phyloP scores from a whole-genome alignment of 164 flowering plant genomes.

The Cinnamomum micranthum region DNA sequence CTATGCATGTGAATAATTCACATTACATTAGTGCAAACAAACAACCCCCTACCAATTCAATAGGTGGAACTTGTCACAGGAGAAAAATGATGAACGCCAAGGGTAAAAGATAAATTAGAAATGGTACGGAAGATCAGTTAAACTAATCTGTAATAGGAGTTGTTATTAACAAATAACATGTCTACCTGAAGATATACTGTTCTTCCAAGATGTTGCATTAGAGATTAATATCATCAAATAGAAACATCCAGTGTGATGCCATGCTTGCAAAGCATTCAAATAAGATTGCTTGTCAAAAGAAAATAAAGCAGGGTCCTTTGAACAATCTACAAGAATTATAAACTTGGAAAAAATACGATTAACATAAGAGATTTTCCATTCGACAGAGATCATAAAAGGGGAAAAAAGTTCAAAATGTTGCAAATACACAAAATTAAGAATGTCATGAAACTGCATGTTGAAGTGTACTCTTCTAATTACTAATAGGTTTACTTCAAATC shows the following conservation, averaged over 20 bases:
- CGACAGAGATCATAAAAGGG: neutral
- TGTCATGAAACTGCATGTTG: too few species aligned
- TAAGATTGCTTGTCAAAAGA: neutral
- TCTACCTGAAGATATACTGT: too few species aligned
- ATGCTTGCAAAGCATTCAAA: neutral
- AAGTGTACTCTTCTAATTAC: neutral
- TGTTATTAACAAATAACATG: too few species aligned
- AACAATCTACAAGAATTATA: neutral
- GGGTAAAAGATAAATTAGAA: too few species aligned
- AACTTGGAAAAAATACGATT: neutral
- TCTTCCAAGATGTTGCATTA: neutral
- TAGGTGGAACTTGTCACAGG: too few species aligned
- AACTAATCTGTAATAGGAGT: too few species aligned
- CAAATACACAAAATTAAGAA: neutral
- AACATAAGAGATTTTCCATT: neutral
- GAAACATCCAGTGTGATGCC: neutral
- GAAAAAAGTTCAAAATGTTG: neutral
- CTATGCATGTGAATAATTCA: too few species aligned
- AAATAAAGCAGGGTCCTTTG: neutral
- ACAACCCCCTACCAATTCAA: too few species aligned
- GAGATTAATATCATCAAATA: too few species aligned
- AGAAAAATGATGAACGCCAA: too few species aligned
- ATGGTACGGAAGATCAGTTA: too few species aligned
- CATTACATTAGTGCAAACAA: too few species aligned
- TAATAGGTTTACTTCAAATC: neutral